Conservation (phyloP, 2,329 filamentous ascomycete genomes). For the Cladosporium sp. region DNA sequence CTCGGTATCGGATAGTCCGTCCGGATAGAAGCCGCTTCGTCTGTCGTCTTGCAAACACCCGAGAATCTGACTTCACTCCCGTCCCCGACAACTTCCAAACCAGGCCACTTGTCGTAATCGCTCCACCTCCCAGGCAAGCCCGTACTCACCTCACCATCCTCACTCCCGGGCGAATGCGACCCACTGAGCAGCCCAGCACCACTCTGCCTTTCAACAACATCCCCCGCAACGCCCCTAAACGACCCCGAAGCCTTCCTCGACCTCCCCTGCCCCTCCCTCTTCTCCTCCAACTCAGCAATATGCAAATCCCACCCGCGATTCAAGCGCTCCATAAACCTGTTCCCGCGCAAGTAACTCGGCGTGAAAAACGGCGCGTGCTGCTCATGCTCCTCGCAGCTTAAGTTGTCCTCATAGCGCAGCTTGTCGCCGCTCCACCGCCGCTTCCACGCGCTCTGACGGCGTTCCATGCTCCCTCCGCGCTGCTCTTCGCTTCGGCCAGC, state of each 20-base stretch:
- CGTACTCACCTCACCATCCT: constrained; percentile 38
- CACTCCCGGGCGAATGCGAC: background rate
- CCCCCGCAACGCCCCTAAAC: constrained; percentile 76
- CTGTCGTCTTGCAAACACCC: constrained; percentile 53
- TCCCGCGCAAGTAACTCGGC: constrained; percentile 76
- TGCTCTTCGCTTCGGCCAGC: background rate
- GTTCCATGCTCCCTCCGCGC: constrained; percentile 14
- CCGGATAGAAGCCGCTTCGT: constrained; percentile 77
- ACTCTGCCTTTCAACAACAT: constrained; percentile 73
- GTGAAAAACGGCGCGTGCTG: constrained; percentile 58
- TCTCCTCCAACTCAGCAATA: constrained; percentile 24
- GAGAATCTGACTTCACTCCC: constrained; percentile 66
- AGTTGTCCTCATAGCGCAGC: constrained; percentile 17
- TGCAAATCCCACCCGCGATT: constrained; percentile 55
- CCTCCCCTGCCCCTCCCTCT: background rate
- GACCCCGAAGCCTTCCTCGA: constrained; percentile 12
- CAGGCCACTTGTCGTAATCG: constrained; percentile 65
- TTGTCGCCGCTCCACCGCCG: constrained; percentile 15
- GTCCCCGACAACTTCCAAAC: constrained; percentile 68
- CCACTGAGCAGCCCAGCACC: constrained; percentile 1
- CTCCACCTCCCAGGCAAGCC: constrained; percentile 81
- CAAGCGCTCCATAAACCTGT: constrained; percentile 71
- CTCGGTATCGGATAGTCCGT: constrained; percentile 81
- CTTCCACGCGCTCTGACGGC: background rate
- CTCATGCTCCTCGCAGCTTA: constrained; percentile 20